A percentile compares a stretch with the other conserved stretches of the same genome.
These are phyloP conservation scores for Dendrocalamus sinicus DNA, from an alignment of 176 grass and related monocot genomes.

Conservation along the genomic window DNA sequence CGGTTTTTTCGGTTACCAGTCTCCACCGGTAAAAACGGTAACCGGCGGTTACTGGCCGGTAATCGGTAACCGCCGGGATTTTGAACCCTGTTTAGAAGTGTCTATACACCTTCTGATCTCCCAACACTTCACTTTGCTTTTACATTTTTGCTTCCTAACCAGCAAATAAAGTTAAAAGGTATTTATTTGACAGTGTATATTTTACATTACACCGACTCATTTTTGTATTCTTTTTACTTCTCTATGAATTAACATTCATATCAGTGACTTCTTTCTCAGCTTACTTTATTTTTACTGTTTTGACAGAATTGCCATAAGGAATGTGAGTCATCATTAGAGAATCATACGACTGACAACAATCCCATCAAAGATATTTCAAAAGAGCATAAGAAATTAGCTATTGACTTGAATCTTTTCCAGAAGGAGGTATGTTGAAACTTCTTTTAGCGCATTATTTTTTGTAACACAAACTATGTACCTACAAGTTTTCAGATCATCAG, in stretches of 20 bases:
- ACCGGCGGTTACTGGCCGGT: too few relatives aligned
- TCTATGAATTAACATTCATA: constrained; percentile 23
- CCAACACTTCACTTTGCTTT: constrained; percentile 11
- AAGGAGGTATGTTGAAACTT: constrained; percentile 74
- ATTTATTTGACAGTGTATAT: constrained; percentile 23
- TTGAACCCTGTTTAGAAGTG: background rate
- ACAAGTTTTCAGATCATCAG: constrained; percentile 13
- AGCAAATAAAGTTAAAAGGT: constrained; percentile 7
- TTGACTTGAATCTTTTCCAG: constrained; percentile 73
- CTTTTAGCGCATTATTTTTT: constrained; percentile 25
- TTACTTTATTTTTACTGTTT: constrained; percentile 40
- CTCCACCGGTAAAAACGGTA: too few relatives aligned
- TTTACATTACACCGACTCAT: constrained; percentile 2
- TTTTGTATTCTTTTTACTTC: constrained; percentile 10
- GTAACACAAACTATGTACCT: constrained; percentile 12
- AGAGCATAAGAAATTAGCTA: constrained; percentile 71
- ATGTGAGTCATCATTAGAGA: constrained; percentile 34
- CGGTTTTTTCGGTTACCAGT: too few relatives aligned
- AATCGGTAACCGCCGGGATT: too few relatives aligned
- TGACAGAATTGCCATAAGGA: constrained; percentile 54
- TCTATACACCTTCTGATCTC: constrained; percentile 7
- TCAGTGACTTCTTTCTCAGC: constrained; percentile 24
- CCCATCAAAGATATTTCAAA: constrained; percentile 62
- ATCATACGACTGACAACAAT: constrained; percentile 42
- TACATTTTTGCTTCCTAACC: constrained; percentile 2